Conservation (phyloP, 179 eudicot species). For the Corrigiola litoralis region DNA sequence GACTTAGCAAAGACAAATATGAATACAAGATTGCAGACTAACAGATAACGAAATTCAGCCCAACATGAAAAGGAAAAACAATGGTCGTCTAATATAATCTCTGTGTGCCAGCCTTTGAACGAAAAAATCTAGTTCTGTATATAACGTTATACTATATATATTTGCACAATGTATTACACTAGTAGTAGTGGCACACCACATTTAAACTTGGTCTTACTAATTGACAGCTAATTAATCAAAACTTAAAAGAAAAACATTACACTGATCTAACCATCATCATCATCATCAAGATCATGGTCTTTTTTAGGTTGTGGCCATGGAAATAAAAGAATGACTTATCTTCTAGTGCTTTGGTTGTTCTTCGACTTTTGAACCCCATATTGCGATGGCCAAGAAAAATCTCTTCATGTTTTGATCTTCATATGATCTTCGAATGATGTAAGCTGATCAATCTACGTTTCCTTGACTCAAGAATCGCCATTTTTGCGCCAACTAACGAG, state of each 20-base stretch:
- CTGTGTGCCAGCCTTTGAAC: neutral
- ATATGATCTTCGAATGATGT: too few species aligned
- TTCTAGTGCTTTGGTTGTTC: constrained; percentile 3
- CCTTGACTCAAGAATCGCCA: constrained; percentile 23
- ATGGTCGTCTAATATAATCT: constrained; percentile 5
- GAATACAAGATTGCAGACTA: constrained; percentile 22
- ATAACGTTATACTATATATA: constrained; percentile 23
- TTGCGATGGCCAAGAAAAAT: constrained; percentile 1
- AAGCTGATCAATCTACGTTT: neutral
- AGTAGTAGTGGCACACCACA: constrained; percentile 23
- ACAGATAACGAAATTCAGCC: neutral
- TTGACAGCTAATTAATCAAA: constrained; percentile 21
- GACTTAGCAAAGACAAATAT: constrained; percentile 34
- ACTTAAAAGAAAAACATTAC: constrained; percentile 5
- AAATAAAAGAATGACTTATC: constrained; percentile 17
- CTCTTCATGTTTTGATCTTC: neutral
- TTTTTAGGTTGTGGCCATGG: constrained; percentile 6
- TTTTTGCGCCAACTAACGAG: constrained; percentile 37
- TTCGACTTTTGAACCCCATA: constrained; percentile 15
- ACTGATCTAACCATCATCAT: neutral
- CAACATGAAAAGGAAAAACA: neutral
- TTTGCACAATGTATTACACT: constrained; percentile 37
- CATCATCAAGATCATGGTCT: constrained; percentile 7
- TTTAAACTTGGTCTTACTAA: constrained; percentile 9
- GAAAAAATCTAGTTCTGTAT: constrained; percentile 10